A percentile compares a stretch with the other conserved stretches of the same genome.
Evolutionary conservation across 2,329 filamentous ascomycete genomes (phyloP).

Genomic region (Claviceps sp.): DNA sequence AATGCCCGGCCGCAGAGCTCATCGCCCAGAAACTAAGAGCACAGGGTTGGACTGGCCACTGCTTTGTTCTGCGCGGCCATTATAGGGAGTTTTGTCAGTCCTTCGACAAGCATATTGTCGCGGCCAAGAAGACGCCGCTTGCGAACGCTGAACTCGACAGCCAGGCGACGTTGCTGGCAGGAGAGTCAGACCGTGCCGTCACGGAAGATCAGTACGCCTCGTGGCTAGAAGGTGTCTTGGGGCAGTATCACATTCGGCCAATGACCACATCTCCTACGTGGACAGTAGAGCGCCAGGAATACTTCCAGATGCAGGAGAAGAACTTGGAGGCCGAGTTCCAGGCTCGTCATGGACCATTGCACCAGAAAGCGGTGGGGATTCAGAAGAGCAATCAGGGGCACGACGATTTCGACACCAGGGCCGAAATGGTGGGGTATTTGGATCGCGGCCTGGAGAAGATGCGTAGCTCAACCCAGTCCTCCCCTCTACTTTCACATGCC

Average conservation of each 20-base stretch:
- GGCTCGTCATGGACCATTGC: conserved; percentile 30
- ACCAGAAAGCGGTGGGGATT: conserved; percentile 28
- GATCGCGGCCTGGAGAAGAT: conserved; percentile 33
- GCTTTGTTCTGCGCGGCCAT: conserved; percentile 42
- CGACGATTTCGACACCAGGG: conserved; percentile 30
- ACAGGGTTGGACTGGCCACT: conserved; percentile 36
- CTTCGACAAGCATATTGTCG: conserved; percentile 37
- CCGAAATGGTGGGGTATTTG: conserved; percentile 34
- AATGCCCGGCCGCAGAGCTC: conserved; percentile 34
- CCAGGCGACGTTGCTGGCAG: conserved; percentile 8
- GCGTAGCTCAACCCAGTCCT: conserved; percentile 15
- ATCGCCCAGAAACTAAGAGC: conserved; percentile 31
- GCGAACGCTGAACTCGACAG: conserved; percentile 26
- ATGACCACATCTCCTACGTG: conserved; percentile 24
- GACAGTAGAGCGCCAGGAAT: conserved; percentile 26
- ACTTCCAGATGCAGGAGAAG: conserved; percentile 31
- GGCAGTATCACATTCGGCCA: conserved; percentile 26
- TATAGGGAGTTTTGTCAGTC: conserved; percentile 41
- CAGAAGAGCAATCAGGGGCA: conserved; percentile 12
- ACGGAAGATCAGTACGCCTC: conserved; percentile 28
- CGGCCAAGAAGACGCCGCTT: conserved; percentile 26
- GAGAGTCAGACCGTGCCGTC: conserved; percentile 11
- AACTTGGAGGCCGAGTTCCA: conserved; percentile 37
- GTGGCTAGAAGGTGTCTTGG: conserved; percentile 30
- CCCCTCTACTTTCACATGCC: conserved; percentile 10